These are phyloP conservation scores for Yamadazyma songkhlaensis DNA, from an alignment of 1,139 yeast genomes.

Conservation along the genomic window DNA sequence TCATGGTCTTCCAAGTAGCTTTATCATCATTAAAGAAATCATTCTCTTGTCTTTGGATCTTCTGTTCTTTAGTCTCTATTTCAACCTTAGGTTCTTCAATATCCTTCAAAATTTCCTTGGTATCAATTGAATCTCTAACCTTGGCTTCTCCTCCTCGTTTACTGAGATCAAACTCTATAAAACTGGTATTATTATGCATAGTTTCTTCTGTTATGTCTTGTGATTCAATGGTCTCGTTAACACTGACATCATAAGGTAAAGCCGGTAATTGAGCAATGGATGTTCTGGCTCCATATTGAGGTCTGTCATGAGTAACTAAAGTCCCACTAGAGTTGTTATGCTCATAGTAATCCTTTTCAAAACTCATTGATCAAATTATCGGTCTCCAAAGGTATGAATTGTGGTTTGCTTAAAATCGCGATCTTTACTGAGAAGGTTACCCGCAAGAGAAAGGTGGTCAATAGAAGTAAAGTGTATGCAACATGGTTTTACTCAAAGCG, in stretches of 20 bases:
- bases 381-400: no score
- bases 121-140: conserved; percentile 9
- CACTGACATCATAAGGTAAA: conserved; percentile 13
- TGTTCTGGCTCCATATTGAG: conserved; percentile 17
- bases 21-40: conserved; percentile 33
- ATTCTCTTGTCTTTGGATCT: conserved; percentile 20
- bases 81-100: neutral
- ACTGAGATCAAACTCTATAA: conserved; percentile 36
- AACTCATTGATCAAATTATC: neutral
- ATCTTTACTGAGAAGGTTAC: neutral
- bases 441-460: neutral
- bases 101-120: conserved; percentile 3
- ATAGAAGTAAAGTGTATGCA: conserved; percentile 51
- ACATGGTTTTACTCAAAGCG: conserved; percentile 93
- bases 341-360: conserved; percentile 3
- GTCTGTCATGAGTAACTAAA: conserved; percentile 8
- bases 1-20: conserved; percentile 53
- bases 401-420: neutral
- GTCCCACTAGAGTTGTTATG: conserved; percentile 5
- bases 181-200: conserved; percentile 14
- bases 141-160: conserved; percentile 5
- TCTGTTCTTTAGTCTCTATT: conserved; percentile 8
- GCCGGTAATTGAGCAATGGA: conserved; percentile 20
- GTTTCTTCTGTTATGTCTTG: neutral
- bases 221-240: no score